A percentile compares a stretch with the other conserved stretches of the same genome.
phyloP scores from a whole-genome alignment of 2,329 filamentous ascomycete genomes.

The Hypocreales sp. region DNA sequence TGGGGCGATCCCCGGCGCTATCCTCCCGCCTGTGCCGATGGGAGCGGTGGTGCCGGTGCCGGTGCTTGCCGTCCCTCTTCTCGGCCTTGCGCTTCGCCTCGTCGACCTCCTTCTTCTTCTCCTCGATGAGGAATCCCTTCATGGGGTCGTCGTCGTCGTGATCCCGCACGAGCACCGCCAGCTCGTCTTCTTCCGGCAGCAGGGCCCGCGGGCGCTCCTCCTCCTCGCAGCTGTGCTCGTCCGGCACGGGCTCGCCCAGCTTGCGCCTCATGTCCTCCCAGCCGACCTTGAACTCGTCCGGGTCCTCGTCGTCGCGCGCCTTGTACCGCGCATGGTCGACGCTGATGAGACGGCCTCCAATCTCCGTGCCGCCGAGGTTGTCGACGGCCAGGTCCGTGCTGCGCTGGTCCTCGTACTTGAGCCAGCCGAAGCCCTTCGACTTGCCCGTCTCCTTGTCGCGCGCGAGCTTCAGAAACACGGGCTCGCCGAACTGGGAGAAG shows the following conservation, averaged over 20 bases:
- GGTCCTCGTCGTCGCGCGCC: constrained; percentile 61
- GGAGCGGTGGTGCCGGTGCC: constrained; percentile 28
- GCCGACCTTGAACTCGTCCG: constrained; percentile 40
- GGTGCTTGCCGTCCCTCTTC: constrained; percentile 30
- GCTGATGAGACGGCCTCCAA: constrained; percentile 64
- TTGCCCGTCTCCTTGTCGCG: constrained; percentile 96
- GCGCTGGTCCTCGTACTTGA: constrained; percentile 96
- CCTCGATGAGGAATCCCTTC: constrained; percentile 78
- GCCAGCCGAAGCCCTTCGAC: constrained; percentile 83
- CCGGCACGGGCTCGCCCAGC: constrained; percentile 27
- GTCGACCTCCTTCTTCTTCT: constrained; percentile 81
- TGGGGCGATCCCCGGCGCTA: constrained; percentile 13
- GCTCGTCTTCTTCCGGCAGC: constrained; percentile 68
- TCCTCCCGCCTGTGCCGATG: constrained; percentile 1
- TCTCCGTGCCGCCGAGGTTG: constrained; percentile 75
- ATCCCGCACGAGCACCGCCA: constrained; percentile 57
- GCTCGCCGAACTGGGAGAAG: constrained; percentile 94
- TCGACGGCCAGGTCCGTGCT: constrained; percentile 94
- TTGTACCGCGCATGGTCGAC: constrained; percentile 95
- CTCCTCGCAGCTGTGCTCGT: constrained; percentile 30
- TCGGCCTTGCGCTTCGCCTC: constrained; percentile 42
- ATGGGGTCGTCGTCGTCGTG: constrained; percentile 96
- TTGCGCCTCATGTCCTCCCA: constrained; percentile 43
- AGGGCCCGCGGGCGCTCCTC: constrained; percentile 35
- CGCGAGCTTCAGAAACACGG: constrained; percentile 78